Evolutionary conservation across 2,329 filamentous ascomycete species (phyloP).

Genomic region (Septoria petroselini): DNA sequence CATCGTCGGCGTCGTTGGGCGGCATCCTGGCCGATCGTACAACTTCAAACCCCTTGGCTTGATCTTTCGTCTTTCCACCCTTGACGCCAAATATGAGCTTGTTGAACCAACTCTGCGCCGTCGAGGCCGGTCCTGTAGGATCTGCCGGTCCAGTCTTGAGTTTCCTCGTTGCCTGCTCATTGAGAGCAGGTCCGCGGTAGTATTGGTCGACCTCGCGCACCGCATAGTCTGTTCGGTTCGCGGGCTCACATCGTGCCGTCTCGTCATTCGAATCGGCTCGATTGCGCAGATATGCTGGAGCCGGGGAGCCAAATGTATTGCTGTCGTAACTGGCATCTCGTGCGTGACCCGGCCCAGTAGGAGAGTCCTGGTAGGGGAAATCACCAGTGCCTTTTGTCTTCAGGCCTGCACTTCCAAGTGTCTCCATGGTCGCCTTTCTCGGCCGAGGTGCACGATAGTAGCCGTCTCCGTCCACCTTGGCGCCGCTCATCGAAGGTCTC

Average conservation of each 20-base stretch:
- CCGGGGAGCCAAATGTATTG: slow-evolving; percentile 47
- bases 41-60: slow-evolving; percentile 90
- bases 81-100: slow-evolving; percentile 48
- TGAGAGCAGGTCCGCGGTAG: slow-evolving; percentile 84
- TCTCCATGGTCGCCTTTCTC: slow-evolving; percentile 63
- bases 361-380: slow-evolving; percentile 45
- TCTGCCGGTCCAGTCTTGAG: slow-evolving; percentile 92
- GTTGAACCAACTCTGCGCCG: slow-evolving; percentile 85
- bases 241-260: slow-evolving; percentile 6
- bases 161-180: slow-evolving; percentile 75
- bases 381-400: slow-evolving; percentile 41
- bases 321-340: slow-evolving; percentile 34
- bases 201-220: slow-evolving; percentile 96
- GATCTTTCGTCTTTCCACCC: slow-evolving; percentile 84
- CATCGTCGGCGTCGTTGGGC: slow-evolving; percentile 52
- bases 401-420: slow-evolving; percentile 43
- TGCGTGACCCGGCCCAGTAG: slow-evolving; percentile 35
- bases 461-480: slow-evolving; percentile 54
- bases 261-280: slow-evolving; percentile 54
- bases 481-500: slow-evolving; percentile 7
- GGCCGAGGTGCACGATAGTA: slow-evolving; percentile 85
- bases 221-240: slow-evolving; percentile 69
- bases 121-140: slow-evolving; percentile 85
- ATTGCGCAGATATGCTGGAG: slow-evolving; percentile 53
- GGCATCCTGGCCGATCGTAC: slow-evolving; percentile 86